Evolutionary conservation across 345 rosid genomes (phyloP).

Genomic region (Aegle marmelos): DNA sequence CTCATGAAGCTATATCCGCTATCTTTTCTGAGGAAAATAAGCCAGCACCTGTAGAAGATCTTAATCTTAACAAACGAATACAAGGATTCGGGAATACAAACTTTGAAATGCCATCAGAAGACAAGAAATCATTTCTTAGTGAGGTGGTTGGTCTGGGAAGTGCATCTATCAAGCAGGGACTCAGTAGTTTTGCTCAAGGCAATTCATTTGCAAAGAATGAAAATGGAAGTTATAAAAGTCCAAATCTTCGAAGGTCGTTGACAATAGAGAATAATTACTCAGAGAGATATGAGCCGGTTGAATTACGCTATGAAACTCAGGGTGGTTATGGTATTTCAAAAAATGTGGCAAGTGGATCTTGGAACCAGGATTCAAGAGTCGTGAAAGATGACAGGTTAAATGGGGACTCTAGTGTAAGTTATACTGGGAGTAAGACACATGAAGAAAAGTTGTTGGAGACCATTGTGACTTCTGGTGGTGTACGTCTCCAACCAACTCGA

Average conservation of each 20-base stretch:
- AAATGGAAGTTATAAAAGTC: constrained; percentile 77
- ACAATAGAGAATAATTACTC: constrained; percentile 63
- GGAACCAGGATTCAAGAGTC: constrained; percentile 54
- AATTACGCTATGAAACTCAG: constrained; percentile 44
- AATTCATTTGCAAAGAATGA: constrained; percentile 62
- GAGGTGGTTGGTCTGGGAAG: constrained; percentile 97
- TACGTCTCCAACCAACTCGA: constrained; percentile 93
- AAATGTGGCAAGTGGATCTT: constrained; percentile 49
- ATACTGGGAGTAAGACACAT: constrained; percentile 58
- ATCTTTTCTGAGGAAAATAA: constrained; percentile 73
- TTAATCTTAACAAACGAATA: constrained; percentile 63
- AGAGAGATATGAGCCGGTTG: constrained; percentile 70
- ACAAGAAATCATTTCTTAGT: constrained; percentile 83
- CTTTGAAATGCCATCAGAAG: constrained; percentile 70
- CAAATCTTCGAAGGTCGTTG: constrained; percentile 84
- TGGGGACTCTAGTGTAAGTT: constrained; percentile 52
- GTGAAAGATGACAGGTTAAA: constrained; percentile 28
- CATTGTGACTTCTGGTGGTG: constrained; percentile 89
- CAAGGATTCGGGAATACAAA: constrained; percentile 95
- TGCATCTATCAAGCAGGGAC: constrained; percentile 89
- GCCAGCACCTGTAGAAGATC: constrained; percentile 56
- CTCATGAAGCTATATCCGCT: constrained; percentile 80
- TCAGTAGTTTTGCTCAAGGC: constrained; percentile 72
- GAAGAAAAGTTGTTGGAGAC: constrained; percentile 92
- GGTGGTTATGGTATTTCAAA: constrained; percentile 45